Evolutionary conservation across 1,284 basidiomycete genomes (phyloP).

Genomic region (Volvariella volvacea): DNA sequence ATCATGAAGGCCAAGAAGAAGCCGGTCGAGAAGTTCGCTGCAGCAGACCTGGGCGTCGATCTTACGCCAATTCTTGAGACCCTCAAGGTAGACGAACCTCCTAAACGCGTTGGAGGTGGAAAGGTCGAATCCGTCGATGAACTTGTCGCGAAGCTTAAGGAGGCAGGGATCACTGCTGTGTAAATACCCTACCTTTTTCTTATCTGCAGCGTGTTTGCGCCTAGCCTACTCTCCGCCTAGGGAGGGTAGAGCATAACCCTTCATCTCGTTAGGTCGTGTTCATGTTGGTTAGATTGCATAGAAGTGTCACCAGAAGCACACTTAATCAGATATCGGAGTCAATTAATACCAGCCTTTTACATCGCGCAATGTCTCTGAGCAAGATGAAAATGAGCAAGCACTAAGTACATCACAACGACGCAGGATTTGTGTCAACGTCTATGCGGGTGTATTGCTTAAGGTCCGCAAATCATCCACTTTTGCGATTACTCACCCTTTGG

Average conservation of each 20-base stretch:
- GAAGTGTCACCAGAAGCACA: too few relatives aligned
- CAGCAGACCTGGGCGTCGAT: slow-evolving; percentile 82
- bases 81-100: slow-evolving; percentile 87
- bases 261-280: too few relatives aligned
- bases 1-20: slow-evolving; percentile 99
- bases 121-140: slow-evolving; percentile 92
- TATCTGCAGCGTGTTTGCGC: too few relatives aligned
- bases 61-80: slow-evolving; percentile 80
- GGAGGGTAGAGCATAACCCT: too few relatives aligned
- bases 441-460: slow-evolving; percentile 1
- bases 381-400: too few relatives aligned
- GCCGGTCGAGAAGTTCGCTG: slow-evolving; percentile 80
- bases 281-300: too few relatives aligned
- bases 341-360: too few relatives aligned
- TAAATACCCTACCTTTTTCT: slow-evolving; percentile 13
- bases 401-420: too few relatives aligned
- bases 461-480: slow-evolving; percentile 13
- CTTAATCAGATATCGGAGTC: too few relatives aligned
- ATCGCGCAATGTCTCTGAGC: too few relatives aligned
- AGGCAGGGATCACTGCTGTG: slow-evolving; percentile 68
- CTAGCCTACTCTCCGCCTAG: too few relatives aligned
- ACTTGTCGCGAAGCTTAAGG: slow-evolving; percentile 86
- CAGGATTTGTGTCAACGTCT: too few relatives aligned
- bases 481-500: slow-evolving; percentile 10
- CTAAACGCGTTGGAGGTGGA: slow-evolving; percentile 85